A percentile compares a stretch with the other conserved stretches of the same genome.
These are phyloP conservation scores for Aspergillus sclerotialis DNA, from an alignment of 2,329 filamentous ascomycete species.

Conservation along the genomic window DNA sequence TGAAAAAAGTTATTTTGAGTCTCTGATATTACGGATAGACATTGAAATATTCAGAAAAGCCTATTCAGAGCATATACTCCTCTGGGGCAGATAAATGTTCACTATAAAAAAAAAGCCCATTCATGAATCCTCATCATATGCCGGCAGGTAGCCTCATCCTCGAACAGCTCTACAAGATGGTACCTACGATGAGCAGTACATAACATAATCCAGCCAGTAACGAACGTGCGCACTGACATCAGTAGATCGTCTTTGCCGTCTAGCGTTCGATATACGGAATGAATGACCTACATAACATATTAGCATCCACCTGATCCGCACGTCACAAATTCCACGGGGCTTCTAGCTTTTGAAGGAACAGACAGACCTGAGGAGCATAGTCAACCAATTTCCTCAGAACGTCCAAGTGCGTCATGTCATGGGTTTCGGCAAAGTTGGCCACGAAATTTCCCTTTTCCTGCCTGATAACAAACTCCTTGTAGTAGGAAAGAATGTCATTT, in stretches of 20 bases:
- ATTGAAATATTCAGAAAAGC: background rate
- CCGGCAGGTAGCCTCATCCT: conserved; percentile 7
- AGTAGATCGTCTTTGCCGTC: conserved; percentile 1
- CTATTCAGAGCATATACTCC: background rate
- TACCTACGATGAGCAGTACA: conserved; percentile 8
- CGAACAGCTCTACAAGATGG: conserved; percentile 8
- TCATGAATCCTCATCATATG: conserved; percentile 7
- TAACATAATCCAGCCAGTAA: conserved; percentile 7
- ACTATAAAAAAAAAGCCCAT: conserved; percentile 1
- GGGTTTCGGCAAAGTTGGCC: conserved; percentile 7
- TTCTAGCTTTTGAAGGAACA: too few relatives aligned
- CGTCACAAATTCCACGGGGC: background rate
- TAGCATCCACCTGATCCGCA: background rate
- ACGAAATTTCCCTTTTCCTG: conserved; percentile 9
- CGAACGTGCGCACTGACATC: conserved; percentile 3
- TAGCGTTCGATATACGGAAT: conserved; percentile 5
- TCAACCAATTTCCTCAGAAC: conserved; percentile 6
- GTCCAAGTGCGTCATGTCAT: conserved; percentile 7
- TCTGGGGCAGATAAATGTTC: background rate
- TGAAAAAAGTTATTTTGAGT: background rate
- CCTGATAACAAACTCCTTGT: conserved; percentile 7
- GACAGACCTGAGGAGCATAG: conserved; percentile 6
- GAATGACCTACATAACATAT: conserved; percentile 1
- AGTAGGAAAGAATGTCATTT: conserved; percentile 11
- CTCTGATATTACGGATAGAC: background rate